Base-by-base conservation (phyloP, 176 grass and related monocot genomes). In the Dactylis glomerata region DNA sequence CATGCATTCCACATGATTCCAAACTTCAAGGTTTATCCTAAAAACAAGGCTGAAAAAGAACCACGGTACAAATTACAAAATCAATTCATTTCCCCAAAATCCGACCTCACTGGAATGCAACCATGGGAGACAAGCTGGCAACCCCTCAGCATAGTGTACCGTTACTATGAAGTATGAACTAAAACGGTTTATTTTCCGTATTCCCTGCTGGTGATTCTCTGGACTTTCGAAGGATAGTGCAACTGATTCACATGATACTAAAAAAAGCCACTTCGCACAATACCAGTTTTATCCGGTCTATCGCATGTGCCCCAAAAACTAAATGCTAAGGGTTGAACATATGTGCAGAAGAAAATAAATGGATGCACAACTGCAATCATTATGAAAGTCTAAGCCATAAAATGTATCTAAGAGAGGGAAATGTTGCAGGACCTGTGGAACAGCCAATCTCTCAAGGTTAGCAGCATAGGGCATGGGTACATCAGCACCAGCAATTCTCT, bases 381-480 rank as follows among this genome's bases (percentile, higher is more conserved):
- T 51, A 61, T 77, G 30, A 33, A 86, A 81, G n/a, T 79, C 10
- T 30, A 58, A 20, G 31, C 22, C 31, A 81, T 32, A 71, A 77
- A 6, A 71, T 13, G 33, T 14, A 78, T 73, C 44, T 11, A 26
- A 59, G 22, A 57, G 20, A 51, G 14, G 59, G 5, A 61, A 31
- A 9, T 74, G 12, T 42, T 38, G 13, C 52, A 11, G 52, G n/a
- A 98, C 96, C 93, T 98, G 93, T 87, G 96, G 96, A 83, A 95
- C 87, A 67, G 96, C 93, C 91, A 95, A 78, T 75, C 96, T 92
- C 86, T 98, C 96, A 27, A 98, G 93, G 77, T 98, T 98, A 34
- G 96, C 90, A 69, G 93, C 91, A 79, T 98, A 98, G 22, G 93
- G 93, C 93, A 93, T 95, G n/a, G 96, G 96, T 14, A 98, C 96